phyloP scores from a whole-genome alignment of 2,329 filamentous ascomycete species.

The Penicillium sp. region DNA sequence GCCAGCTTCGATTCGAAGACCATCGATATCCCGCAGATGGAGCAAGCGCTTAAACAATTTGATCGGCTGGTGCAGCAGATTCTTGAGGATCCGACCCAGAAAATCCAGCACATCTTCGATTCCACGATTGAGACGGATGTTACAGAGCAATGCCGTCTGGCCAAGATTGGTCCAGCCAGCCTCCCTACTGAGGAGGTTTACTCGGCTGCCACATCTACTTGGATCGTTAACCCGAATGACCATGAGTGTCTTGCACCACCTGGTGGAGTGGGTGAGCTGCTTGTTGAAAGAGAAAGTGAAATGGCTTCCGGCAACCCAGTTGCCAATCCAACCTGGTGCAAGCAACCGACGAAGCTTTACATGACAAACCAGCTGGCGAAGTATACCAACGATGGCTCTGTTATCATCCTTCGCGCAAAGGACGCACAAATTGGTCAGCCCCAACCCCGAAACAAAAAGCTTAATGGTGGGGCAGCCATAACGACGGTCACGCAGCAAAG shows the following conservation, averaged over 20 bases:
- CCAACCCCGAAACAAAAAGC: not conserved
- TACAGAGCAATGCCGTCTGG: not conserved
- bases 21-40: slow-evolving; percentile 50
- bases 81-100: not conserved
- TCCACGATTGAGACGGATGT: not conserved
- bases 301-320: not conserved
- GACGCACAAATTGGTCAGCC: not conserved
- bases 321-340: not conserved
- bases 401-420: slow-evolving; percentile 2
- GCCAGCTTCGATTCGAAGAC: slow-evolving; percentile 61
- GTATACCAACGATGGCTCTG: not conserved
- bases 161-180: not conserved
- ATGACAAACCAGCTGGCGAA: not conserved
- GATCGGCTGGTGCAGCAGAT: slow-evolving; percentile 26
- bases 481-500: slow-evolving; percentile 19
- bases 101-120: not conserved
- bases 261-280: slow-evolving; percentile 1
- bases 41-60: slow-evolving; percentile 48
- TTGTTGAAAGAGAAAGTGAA: not conserved
- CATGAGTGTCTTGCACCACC: not conserved
- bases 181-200: not conserved
- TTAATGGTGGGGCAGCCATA: not conserved
- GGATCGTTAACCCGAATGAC: not conserved
- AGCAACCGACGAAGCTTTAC: not conserved
- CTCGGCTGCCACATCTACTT: not conserved